phyloP scores from a whole-genome alignment of 2,329 filamentous ascomycete species.

The Monilinia polystroma region DNA sequence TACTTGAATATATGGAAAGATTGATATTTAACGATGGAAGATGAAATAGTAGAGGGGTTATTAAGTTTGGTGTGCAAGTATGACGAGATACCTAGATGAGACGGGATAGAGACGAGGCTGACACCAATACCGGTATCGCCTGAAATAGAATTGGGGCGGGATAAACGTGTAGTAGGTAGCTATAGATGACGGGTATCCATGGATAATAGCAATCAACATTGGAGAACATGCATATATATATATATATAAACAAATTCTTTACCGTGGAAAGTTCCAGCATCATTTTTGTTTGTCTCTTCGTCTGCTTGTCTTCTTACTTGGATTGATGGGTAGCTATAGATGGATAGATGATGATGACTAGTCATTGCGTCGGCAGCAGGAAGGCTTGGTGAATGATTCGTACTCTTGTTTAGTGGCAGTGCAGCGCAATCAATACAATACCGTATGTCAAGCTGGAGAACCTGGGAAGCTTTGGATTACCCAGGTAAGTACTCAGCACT shows the following conservation, averaged over 20 bases:
- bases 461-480: no score
- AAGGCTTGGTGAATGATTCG: constrained; percentile 7
- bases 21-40: not conserved
- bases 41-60: constrained; percentile 14
- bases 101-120: not conserved
- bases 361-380: constrained; percentile 8
- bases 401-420: constrained; percentile 12
- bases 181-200: no score
- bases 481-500: no score
- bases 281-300: not conserved
- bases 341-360: not conserved
- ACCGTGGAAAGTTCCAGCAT: not conserved
- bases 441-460: no score
- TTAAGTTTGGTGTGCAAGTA: not conserved
- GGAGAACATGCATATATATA: no score
- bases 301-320: not conserved
- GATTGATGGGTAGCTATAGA: not conserved
- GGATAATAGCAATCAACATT: no score
- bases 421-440: not conserved
- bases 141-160: constrained; percentile 7
- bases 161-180: not conserved
- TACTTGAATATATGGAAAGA: not conserved
- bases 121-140: not conserved
- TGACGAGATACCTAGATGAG: not conserved
- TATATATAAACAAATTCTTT: not conserved